Base-by-base conservation (phyloP, 371 early-diverging fungal species). In the Dichotomocladium elegans region DNA sequence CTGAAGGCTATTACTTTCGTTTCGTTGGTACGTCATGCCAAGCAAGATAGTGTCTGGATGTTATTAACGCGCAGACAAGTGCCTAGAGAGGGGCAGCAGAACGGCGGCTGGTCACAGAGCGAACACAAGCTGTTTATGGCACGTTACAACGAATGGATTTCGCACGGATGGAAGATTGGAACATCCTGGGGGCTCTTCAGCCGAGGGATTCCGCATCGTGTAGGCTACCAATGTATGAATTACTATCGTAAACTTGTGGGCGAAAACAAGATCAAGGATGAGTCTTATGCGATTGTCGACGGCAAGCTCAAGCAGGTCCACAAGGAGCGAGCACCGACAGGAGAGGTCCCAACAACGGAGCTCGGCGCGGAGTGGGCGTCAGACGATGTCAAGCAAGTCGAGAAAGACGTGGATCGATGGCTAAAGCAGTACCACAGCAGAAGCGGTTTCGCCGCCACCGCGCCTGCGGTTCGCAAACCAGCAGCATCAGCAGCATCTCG, bases 1-100 rank as follows among this genome's bases (percentile, higher is more conserved):
- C 80, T 0, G 87, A 87, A 55, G 77, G 74, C 0, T 86, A 77
- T 59, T 89, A 87, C 53, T 92, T 83, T 55, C 82, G 90, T 60
- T 88, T 90, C 58, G 81, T 81, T 25, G 76, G 80, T 74, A 70
- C 34, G 65, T 43, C 26, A 1, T 4, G 5, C 14, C 26, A 50
- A 24, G 3, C 11, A 7, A 14, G n/a, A 8, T 11, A 41, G 42
- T 17, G 17, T 2, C 37, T 15, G n/a, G 37, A 17, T 37, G 14
- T 15, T 2, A 2, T 17, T 37, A 17, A 15, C 10, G 21, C 21
- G 6, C 5, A 37, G n/a, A 10, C 12, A 17, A 37, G 79, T 74
- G 28, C 83, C 83, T 26, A 76, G 78, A 10, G 77, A 81, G 44
- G 77, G 72, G 4, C 82, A 82, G 46, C 70, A 68, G 15, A 85